A percentile compares a stretch with the other conserved stretches of the same genome.
These are phyloP conservation scores for Avena sativa DNA, from an alignment of 176 grass and related monocot genomes.

Conservation along the genomic window DNA sequence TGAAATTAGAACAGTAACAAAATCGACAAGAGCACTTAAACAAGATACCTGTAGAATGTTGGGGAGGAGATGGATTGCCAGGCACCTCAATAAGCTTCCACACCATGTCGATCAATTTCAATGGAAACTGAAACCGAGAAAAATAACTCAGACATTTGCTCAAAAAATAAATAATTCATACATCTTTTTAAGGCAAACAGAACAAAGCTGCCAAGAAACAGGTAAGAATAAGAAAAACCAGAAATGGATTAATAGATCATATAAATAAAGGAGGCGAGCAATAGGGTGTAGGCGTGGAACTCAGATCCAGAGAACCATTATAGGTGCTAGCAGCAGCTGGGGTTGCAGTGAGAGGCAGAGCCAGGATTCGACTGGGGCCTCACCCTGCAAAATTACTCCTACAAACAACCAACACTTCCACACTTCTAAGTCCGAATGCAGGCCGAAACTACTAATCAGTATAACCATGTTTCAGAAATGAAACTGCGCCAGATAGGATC, in stretches of 20 bases:
- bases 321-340: neutral
- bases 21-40: neutral
- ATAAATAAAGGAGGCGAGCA: neutral
- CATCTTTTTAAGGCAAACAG: neutral
- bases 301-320: neutral
- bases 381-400: neutral
- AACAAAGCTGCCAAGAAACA: neutral
- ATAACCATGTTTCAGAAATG: neutral
- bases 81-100: slow-evolving; percentile 47
- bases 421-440: no score
- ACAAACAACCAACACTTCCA: neutral
- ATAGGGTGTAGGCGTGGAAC: neutral
- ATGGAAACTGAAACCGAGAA: neutral
- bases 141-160: neutral
- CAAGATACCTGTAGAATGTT: slow-evolving; percentile 40
- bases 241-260: neutral
- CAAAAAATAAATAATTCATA: neutral
- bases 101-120: slow-evolving; percentile 6
- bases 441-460: neutral
- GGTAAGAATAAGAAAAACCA: neutral
- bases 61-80: slow-evolving; percentile 17
- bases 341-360: neutral
- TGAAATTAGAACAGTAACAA: slow-evolving; percentile 9
- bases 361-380: neutral
- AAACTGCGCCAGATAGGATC: neutral